Evolutionary conservation across 2,329 filamentous ascomycete species (phyloP), one percentile per base, ranked within the genome.

Genomic region (Colletotrichum graminicola): DNA sequence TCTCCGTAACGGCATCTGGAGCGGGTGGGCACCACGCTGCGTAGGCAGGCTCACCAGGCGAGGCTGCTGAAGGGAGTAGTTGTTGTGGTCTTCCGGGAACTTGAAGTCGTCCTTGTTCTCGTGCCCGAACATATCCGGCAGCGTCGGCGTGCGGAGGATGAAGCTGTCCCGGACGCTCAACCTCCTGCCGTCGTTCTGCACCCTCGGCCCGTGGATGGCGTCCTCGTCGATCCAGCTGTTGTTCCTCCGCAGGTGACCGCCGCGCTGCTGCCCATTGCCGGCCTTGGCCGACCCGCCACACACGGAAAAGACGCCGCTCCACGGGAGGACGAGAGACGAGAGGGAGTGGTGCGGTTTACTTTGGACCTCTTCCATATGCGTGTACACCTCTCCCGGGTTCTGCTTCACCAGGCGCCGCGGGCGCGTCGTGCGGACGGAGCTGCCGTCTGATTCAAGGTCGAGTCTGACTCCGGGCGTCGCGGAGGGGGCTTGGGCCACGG

Each of bases 141-240:
- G 71, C 5, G 83, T 84, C 0, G 83, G 81, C 52, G 75, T 74
- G 66, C 76, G 75, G 14, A 77, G 75, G 62, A 67, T 73, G 12
- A 80, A 59, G 59, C 79, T 80, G 54, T 82, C 79, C 23, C 78
- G 63, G 16, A 74, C 76, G 34, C 75, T 74, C 51, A 79, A 75
- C 74, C 78, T 79, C 51, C 75, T 77, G 8, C 74, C 55, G 76
- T 75, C 67, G 70, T 77, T 80, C 47, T 75, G 79, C 60, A 85
- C 76, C 73, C 78, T 80, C 12, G 85, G 85, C 5, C 85, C 85
- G 69, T 87, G 85, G n/a, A 86, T 78, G 65, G 81, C 82, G 61
- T 88, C 85, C 73, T 86, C 86, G 67, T 87, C 85, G 36, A 86
- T 84, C 85, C 85, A 88, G 23, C 81, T 82, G 47, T 68, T 69